A percentile compares a stretch with the other conserved stretches of the same genome.
These are phyloP conservation scores for Calocera cornea DNA, from an alignment of 768 basidiomycete genomes.

Conservation along the genomic window DNA sequence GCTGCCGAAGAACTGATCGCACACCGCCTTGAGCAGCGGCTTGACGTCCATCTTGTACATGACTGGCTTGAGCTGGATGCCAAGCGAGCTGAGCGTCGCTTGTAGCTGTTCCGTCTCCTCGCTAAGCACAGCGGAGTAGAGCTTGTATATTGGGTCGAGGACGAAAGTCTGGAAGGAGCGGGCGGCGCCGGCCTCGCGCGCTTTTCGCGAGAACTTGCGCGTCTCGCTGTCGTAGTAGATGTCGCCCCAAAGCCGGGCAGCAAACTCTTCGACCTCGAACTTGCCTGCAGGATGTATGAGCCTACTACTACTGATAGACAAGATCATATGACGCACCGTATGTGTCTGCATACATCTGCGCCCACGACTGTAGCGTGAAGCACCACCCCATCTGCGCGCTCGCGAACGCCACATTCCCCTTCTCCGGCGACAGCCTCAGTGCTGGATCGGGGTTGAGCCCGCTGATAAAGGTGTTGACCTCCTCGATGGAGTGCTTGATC, in stretches of 20 bases:
- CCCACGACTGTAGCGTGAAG: constrained; percentile 87
- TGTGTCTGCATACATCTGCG: constrained; percentile 89
- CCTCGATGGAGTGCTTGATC: constrained; percentile 97
- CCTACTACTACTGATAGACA: not conserved
- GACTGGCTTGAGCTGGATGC: constrained; percentile 76
- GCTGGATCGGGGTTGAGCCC: constrained; percentile 77
- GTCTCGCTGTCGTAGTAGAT: constrained; percentile 80
- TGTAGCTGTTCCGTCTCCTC: constrained; percentile 84
- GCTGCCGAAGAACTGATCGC: constrained; percentile 92
- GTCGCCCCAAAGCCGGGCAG: constrained; percentile 91
- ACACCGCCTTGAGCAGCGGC: constrained; percentile 80
- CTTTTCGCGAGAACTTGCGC: constrained; percentile 82
- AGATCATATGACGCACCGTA: constrained; percentile 42
- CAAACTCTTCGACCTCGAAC: constrained; percentile 73
- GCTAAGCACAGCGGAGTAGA: constrained; percentile 78
- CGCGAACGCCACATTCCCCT: constrained; percentile 93
- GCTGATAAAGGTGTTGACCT: constrained; percentile 85
- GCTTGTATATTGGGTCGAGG: constrained; percentile 89
- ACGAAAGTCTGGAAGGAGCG: constrained; percentile 93
- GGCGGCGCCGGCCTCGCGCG: constrained; percentile 58
- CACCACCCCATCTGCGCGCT: constrained; percentile 97
- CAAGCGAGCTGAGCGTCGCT: constrained; percentile 58
- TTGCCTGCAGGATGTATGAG: constrained; percentile 34
- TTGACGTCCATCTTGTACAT: constrained; percentile 99
- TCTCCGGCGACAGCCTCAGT: constrained; percentile 80